Percentiles rank a stretch among this genome's conserved stretches.
Conservation (phyloP, 192 early-diverging fungal genomes). For the Podila minutissima region DNA sequence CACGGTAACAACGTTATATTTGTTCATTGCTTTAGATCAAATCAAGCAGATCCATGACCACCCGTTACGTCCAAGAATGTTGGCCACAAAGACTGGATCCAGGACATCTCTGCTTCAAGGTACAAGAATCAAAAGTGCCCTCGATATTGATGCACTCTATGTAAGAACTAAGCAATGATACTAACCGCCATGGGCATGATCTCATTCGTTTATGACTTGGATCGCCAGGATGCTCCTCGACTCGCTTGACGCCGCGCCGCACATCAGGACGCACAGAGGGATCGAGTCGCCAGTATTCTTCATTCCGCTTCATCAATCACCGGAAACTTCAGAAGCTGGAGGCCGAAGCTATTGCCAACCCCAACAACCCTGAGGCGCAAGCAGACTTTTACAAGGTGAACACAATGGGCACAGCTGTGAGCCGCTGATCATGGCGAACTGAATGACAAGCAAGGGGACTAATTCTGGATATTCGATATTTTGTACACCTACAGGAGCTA, state of each 20-base stretch:
- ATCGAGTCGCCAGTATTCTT: slow-evolving; percentile 30
- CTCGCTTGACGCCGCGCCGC: neutral
- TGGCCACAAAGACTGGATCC: no score
- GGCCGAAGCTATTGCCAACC: slow-evolving; percentile 61
- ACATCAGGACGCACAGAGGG: neutral
- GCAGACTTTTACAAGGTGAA: slow-evolving; percentile 65
- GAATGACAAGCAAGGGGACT: neutral
- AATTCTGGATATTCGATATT: neutral
- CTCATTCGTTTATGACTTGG: no score
- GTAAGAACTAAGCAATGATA: no score
- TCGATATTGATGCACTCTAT: no score
- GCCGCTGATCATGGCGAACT: neutral
- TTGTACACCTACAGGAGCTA: slow-evolving; percentile 53
- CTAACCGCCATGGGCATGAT: no score
- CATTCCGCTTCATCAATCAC: slow-evolving; percentile 56
- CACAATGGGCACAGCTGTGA: neutral
- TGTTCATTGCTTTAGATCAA: neutral
- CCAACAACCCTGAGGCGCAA: slow-evolving; percentile 59
- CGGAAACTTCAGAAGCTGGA: slow-evolving; percentile 61
- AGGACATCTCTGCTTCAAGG: no score
- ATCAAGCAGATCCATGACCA: neutral
- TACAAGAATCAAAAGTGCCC: no score
- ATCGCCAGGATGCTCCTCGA: neutral
- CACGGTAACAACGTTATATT: no score
- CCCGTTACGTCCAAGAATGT: no score